Conservation (phyloP, 208 protist species). For the Leishmania turanica region DNA sequence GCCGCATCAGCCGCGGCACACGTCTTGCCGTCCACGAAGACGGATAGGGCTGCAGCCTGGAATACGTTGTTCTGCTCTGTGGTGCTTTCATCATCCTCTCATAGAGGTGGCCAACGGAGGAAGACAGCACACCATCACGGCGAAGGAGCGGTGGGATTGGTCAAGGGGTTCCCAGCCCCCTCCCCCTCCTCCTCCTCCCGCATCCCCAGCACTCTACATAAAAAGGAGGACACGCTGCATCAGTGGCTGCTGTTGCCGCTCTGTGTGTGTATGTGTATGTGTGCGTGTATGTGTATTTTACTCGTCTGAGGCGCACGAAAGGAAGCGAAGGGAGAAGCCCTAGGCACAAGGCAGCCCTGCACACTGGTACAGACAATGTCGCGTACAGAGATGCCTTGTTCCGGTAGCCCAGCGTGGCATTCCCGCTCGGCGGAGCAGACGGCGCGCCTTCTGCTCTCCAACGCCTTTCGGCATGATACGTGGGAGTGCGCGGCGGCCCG, state of each 20-base stretch:
- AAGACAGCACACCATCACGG: not conserved
- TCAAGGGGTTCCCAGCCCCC: not conserved
- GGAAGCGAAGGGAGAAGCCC: not conserved
- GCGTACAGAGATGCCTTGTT: slow-evolving; percentile 4
- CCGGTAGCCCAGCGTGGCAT: slow-evolving; percentile 14
- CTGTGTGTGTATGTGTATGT: not conserved
- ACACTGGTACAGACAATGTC: not conserved
- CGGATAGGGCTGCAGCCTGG: not conserved
- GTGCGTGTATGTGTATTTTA: too few relatives aligned
- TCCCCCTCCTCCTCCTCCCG: not conserved
- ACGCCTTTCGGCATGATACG: slow-evolving; percentile 87
- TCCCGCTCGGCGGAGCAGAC: slow-evolving; percentile 84
- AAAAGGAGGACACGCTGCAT: not conserved
- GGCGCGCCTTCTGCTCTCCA: slow-evolving; percentile 80
- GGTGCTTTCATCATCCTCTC: not conserved
- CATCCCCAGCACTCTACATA: not conserved
- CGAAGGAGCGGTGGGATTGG: not conserved
- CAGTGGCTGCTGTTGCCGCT: not conserved
- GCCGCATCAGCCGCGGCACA: too few relatives aligned
- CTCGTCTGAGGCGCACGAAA: not conserved
- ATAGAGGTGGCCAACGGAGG: not conserved
- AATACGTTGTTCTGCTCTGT: not conserved
- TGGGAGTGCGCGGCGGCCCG: slow-evolving; percentile 66
- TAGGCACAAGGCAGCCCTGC: not conserved
- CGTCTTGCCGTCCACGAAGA: not conserved